phyloP scores from a whole-genome alignment of 2,329 filamentous ascomycete species.

The Clarireedia sp. region DNA sequence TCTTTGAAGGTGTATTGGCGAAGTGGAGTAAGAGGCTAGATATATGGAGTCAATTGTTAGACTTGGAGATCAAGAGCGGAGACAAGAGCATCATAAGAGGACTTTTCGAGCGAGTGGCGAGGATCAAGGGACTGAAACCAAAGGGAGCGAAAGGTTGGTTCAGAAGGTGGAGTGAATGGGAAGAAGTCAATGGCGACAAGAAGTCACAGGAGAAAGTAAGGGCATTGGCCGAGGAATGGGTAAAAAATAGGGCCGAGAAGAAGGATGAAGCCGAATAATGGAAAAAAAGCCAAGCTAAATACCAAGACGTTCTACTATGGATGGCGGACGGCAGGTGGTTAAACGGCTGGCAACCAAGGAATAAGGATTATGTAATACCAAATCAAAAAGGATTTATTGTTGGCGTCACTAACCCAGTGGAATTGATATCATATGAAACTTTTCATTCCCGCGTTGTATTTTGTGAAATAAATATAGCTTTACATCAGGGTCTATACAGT shows the following conservation, averaged over 20 bases:
- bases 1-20: slow-evolving; percentile 81
- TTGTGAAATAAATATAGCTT: no score
- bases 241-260: slow-evolving; percentile 40
- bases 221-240: slow-evolving; percentile 63
- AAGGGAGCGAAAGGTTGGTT: slow-evolving; percentile 83
- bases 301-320: neutral
- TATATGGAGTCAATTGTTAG: slow-evolving; percentile 85
- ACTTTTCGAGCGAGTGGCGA: slow-evolving; percentile 73
- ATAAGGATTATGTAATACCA: neutral
- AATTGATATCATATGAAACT: no score
- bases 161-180: slow-evolving; percentile 85
- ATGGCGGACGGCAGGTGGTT: neutral
- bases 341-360: neutral
- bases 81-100: slow-evolving; percentile 56
- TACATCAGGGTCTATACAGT: neutral
- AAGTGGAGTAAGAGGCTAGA: slow-evolving; percentile 86
- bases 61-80: slow-evolving; percentile 66
- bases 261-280: slow-evolving; percentile 4
- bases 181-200: slow-evolving; percentile 62
- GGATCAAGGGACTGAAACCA: slow-evolving; percentile 65
- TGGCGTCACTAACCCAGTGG: neutral
- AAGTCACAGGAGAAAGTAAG: slow-evolving; percentile 65
- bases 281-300: neutral
- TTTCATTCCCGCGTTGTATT: no score
- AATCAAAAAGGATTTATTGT: neutral